Evolutionary conservation across 331 rosid genomes (phyloP).

Genomic region (Phaseolus coccineus): DNA sequence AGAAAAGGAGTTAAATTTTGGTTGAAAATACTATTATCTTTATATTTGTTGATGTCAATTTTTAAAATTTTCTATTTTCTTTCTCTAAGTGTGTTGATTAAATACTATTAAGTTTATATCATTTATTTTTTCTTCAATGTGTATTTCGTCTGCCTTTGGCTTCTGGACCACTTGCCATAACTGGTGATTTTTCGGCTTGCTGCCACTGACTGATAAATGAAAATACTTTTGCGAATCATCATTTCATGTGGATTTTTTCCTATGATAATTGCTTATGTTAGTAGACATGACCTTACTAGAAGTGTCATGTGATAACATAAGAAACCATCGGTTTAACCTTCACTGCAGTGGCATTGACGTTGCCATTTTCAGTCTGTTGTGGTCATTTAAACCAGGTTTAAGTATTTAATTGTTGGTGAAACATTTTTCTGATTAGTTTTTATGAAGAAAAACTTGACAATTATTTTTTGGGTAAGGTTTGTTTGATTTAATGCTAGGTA

Average conservation of each 20-base stretch:
- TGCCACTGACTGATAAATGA: not conserved
- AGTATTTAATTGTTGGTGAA: constrained; percentile 20
- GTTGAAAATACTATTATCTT: not conserved
- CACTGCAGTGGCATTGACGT: not conserved
- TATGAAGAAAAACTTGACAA: not conserved
- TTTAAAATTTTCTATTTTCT: not conserved
- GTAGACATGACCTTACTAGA: not conserved
- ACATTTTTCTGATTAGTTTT: not conserved
- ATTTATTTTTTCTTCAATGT: too few species aligned
- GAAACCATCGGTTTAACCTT: not conserved
- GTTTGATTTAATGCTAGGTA: constrained; percentile 22
- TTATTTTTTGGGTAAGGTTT: constrained; percentile 22
- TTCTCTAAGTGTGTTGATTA: not conserved
- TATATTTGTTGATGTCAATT: not conserved
- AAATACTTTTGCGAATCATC: not conserved
- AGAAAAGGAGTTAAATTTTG: not conserved
- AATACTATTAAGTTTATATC: not conserved
- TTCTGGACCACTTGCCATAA: not conserved
- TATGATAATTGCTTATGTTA: not conserved
- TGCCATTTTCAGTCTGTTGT: constrained; percentile 14
- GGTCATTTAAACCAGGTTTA: constrained; percentile 28
- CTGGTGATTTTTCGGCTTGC: not conserved
- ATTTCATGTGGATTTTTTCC: constrained; percentile 4
- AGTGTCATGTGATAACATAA: not conserved
- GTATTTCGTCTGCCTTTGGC: not conserved